These are phyloP conservation scores for Apiotrichum laibachii DNA, from an alignment of 1,284 basidiomycete species.

Conservation along the genomic window DNA sequence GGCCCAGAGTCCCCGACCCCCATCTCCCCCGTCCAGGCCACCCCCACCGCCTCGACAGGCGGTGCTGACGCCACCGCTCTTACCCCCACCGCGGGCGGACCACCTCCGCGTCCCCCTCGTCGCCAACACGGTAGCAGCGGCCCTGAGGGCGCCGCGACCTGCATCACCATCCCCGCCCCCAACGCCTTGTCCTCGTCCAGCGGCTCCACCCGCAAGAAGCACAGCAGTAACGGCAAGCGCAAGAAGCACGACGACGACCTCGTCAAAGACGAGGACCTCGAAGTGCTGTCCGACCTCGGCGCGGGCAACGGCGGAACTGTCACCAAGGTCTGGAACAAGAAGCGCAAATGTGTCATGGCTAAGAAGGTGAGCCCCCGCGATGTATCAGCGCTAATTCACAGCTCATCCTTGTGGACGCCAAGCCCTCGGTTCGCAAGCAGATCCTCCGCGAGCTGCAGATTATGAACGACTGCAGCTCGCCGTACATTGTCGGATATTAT, in stretches of 20 bases:
- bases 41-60: not conserved
- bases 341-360: constrained; percentile 85
- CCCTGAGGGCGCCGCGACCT: not conserved
- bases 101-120: constrained; percentile 19
- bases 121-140: constrained; percentile 4
- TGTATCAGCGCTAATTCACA: constrained; percentile 41
- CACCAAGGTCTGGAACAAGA: constrained; percentile 89
- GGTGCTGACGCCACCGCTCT: not conserved
- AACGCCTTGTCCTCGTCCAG: constrained; percentile 10
- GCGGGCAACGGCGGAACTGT: constrained; percentile 98
- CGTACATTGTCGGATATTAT: constrained; percentile 93
- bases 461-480: constrained; percentile 93
- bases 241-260: constrained; percentile 61
- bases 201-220: constrained; percentile 23
- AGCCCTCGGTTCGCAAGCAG: constrained; percentile 94
- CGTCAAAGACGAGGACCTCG: constrained; percentile 75
- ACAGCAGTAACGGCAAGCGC: constrained; percentile 26
- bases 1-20: constrained; percentile 14
- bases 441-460: constrained; percentile 97
- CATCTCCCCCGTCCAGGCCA: constrained; percentile 22
- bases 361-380: constrained; percentile 68
- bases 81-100: not conserved
- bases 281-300: constrained; percentile 82
- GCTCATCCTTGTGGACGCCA: constrained; percentile 98
- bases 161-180: constrained; percentile 3